Evolutionary conservation across 2,329 filamentous ascomycete genomes (phyloP).

Genomic region (Aspergillus sojae): DNA sequence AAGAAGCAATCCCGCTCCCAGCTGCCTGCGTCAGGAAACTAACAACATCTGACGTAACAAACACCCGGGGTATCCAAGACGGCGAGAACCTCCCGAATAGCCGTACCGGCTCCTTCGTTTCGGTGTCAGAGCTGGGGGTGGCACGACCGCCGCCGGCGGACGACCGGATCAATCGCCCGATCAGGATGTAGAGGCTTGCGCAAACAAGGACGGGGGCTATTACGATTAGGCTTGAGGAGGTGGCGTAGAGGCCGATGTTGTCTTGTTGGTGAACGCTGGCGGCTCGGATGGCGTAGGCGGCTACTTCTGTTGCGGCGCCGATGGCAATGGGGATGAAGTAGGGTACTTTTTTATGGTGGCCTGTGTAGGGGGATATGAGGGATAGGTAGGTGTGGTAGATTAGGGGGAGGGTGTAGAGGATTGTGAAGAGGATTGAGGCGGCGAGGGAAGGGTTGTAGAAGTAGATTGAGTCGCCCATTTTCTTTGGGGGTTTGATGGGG

Average conservation of each 20-base stretch:
- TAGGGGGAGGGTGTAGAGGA: constrained; percentile 46
- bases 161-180: constrained; percentile 45
- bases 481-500: not conserved
- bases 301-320: constrained; percentile 47
- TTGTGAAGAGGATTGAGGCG: constrained; percentile 46
- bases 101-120: constrained; percentile 37
- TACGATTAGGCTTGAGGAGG: constrained; percentile 48
- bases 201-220: constrained; percentile 54
- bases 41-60: constrained; percentile 51
- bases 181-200: constrained; percentile 55
- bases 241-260: constrained; percentile 43
- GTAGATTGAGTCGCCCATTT: constrained; percentile 38
- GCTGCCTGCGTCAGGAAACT: constrained; percentile 50
- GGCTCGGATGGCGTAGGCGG: constrained; percentile 44
- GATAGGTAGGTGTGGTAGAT: constrained; percentile 45
- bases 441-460: constrained; percentile 50
- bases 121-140: constrained; percentile 10
- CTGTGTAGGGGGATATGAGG: constrained; percentile 45
- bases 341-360: constrained; percentile 26
- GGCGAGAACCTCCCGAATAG: constrained; percentile 35
- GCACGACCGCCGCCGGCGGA: constrained; percentile 37
- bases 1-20: constrained; percentile 49
- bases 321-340: constrained; percentile 51
- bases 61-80: constrained; percentile 48
- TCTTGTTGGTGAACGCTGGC: constrained; percentile 40